phyloP scores from a whole-genome alignment of 2,329 filamentous ascomycete genomes.

The Rutstroemia sp. region DNA sequence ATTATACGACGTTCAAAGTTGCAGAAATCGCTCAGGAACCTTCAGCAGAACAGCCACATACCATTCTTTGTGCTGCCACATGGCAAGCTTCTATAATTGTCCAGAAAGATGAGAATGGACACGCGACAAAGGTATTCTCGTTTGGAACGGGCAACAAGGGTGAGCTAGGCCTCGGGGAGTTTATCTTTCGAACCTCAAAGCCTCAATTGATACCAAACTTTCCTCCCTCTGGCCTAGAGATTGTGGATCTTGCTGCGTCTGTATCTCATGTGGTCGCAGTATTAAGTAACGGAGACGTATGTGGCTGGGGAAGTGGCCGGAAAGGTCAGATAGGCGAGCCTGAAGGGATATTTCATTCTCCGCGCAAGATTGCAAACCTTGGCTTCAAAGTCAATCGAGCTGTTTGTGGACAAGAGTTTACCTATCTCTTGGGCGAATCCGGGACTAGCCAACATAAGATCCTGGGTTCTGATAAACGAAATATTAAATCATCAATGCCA shows the following conservation, averaged over 20 bases:
- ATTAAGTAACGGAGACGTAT: slow-evolving; percentile 66
- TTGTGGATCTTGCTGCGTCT: slow-evolving; percentile 62
- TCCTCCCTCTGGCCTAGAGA: slow-evolving; percentile 48
- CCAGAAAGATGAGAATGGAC: slow-evolving; percentile 36
- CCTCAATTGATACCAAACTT: slow-evolving; percentile 51
- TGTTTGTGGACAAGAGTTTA: slow-evolving; percentile 81
- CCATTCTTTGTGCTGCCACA: slow-evolving; percentile 56
- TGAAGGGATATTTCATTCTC: slow-evolving; percentile 45
- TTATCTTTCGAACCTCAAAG: slow-evolving; percentile 41
- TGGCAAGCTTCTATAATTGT: slow-evolving; percentile 70
- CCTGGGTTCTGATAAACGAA: slow-evolving; percentile 71
- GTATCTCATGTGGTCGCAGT: slow-evolving; percentile 74
- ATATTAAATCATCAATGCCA: slow-evolving; percentile 53
- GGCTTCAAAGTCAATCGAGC: slow-evolving; percentile 58
- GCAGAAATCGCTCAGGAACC: slow-evolving; percentile 15
- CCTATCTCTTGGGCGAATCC: slow-evolving; percentile 56
- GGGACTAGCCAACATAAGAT: slow-evolving; percentile 54
- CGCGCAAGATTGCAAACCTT: slow-evolving; percentile 51
- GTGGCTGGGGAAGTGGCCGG: slow-evolving; percentile 81
- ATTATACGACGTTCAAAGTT: slow-evolving; percentile 15
- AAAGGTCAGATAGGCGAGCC: slow-evolving; percentile 74
- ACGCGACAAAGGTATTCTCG: slow-evolving; percentile 46
- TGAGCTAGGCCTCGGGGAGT: slow-evolving; percentile 59
- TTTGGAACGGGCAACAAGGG: slow-evolving; percentile 63
- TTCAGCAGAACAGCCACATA: slow-evolving; percentile 22